phyloP scores from a whole-genome alignment of 2,329 filamentous ascomycete species.

The Mariannaea elegans region DNA sequence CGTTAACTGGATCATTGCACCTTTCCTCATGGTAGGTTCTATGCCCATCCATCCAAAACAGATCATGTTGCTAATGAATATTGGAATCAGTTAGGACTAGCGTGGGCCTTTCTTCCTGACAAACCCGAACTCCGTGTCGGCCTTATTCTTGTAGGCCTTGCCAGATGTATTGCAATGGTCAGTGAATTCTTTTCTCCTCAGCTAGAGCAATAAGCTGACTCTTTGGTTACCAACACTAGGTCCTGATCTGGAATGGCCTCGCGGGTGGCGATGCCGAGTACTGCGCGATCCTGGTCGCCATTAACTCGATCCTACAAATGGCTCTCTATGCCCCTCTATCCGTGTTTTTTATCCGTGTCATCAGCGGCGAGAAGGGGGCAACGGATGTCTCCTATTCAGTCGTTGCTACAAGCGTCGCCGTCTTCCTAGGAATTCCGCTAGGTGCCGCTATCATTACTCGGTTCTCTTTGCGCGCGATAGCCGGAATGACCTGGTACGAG shows the following conservation, averaged over 20 bases:
- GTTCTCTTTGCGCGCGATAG: slow-evolving; percentile 63
- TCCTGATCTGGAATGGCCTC: slow-evolving; percentile 73
- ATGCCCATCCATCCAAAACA: too few relatives aligned
- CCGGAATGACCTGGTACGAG: slow-evolving; percentile 71
- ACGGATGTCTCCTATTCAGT: slow-evolving; percentile 64
- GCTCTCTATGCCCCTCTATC: slow-evolving; percentile 76
- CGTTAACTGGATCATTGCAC: slow-evolving; percentile 85
- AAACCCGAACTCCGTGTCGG: slow-evolving; percentile 67
- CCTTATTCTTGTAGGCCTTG: slow-evolving; percentile 83
- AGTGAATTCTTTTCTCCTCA: background rate
- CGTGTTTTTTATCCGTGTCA: slow-evolving; percentile 74
- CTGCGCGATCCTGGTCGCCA: slow-evolving; percentile 80
- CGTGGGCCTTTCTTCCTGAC: slow-evolving; percentile 75
- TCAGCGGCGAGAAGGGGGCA: slow-evolving; percentile 58
- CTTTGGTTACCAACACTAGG: slow-evolving; percentile 39
- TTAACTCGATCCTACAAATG: slow-evolving; percentile 82
- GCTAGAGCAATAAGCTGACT: background rate
- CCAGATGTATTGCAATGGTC: slow-evolving; percentile 88
- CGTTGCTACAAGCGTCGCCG: slow-evolving; percentile 82
- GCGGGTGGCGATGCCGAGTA: slow-evolving; percentile 83
- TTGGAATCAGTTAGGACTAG: slow-evolving; percentile 63
- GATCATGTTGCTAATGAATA: background rate
- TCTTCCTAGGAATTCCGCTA: slow-evolving; percentile 86
- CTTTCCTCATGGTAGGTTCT: slow-evolving; percentile 76
- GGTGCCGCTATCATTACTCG: slow-evolving; percentile 82